Conservation (phyloP, 768 basidiomycete genomes). For the Phanerochaete sordida region DNA sequence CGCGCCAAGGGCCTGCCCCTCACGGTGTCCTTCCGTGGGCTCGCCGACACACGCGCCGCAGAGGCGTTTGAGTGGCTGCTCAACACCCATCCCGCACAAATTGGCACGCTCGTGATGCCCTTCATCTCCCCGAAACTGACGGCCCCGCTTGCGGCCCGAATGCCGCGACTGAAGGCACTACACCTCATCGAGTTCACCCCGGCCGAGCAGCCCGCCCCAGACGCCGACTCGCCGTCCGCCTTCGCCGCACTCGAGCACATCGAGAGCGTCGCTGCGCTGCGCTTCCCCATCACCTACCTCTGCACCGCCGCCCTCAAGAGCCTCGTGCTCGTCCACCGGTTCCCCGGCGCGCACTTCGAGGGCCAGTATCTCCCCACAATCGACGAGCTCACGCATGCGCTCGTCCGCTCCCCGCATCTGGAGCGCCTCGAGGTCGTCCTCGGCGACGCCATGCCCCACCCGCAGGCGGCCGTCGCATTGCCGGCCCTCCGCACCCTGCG, state of each 20-base stretch:
- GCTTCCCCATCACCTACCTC: background rate
- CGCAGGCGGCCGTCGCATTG: background rate
- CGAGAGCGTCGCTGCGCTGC: background rate
- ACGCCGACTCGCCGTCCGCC: background rate
- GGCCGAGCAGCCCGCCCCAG: background rate
- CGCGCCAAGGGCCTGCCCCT: background rate
- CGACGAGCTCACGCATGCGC: background rate
- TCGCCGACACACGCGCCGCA: background rate
- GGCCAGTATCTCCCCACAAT: background rate
- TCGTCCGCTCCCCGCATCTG: background rate
- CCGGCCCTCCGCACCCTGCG: background rate
- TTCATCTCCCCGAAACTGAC: background rate
- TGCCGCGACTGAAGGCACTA: background rate
- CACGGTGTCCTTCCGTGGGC: background rate
- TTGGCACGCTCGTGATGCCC: background rate
- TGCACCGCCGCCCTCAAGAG: background rate
- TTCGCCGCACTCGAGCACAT: background rate
- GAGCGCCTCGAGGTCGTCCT: background rate
- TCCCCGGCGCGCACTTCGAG: background rate
- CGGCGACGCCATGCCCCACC: background rate
- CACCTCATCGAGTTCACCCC: background rate
- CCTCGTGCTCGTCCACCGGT: background rate
- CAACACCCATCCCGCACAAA: background rate
- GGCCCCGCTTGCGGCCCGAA: background rate
- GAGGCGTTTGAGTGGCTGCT: background rate